Evolutionary conservation across 345 rosid genomes (phyloP).

Genomic region (Gossypioides kirkii): DNA sequence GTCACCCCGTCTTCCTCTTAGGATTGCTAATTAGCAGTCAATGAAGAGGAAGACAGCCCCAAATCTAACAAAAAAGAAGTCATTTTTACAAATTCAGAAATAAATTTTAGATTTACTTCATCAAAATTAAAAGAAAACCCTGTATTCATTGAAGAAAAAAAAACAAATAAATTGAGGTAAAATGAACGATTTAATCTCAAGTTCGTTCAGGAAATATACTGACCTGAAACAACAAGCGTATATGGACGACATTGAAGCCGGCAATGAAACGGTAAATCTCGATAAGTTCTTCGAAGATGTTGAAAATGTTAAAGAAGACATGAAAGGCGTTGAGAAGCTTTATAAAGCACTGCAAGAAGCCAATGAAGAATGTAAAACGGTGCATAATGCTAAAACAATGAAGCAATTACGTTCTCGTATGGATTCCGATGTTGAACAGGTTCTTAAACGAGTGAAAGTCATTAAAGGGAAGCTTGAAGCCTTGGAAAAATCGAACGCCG

Average conservation of each 20-base stretch:
- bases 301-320: constrained; percentile 68
- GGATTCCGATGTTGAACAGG: constrained; percentile 60
- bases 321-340: constrained; percentile 47
- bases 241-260: constrained; percentile 63
- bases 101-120: too few relatives aligned
- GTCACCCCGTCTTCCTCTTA: constrained; percentile 20
- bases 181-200: constrained; percentile 83
- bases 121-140: too few relatives aligned
- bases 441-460: constrained; percentile 55
- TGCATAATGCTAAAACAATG: constrained; percentile 57
- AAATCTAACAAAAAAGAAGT: neutral
- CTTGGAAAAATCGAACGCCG: constrained; percentile 59
- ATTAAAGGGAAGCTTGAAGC: constrained; percentile 72
- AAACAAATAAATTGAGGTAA: constrained; percentile 1
- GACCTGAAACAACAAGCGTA: constrained; percentile 56
- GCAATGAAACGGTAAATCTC: constrained; percentile 52
- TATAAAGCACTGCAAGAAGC: constrained; percentile 64
- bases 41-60: constrained; percentile 17
- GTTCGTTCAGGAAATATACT: constrained; percentile 68
- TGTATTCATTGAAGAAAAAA: too few relatives aligned
- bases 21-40: neutral
- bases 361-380: constrained; percentile 63
- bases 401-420: constrained; percentile 54
- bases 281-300: constrained; percentile 78
- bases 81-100: neutral